Percentiles rank a stretch among this genome's conserved stretches.
Conservation (phyloP, 2,329 filamentous ascomycete genomes). For the Ophiostoma perfectum region DNA sequence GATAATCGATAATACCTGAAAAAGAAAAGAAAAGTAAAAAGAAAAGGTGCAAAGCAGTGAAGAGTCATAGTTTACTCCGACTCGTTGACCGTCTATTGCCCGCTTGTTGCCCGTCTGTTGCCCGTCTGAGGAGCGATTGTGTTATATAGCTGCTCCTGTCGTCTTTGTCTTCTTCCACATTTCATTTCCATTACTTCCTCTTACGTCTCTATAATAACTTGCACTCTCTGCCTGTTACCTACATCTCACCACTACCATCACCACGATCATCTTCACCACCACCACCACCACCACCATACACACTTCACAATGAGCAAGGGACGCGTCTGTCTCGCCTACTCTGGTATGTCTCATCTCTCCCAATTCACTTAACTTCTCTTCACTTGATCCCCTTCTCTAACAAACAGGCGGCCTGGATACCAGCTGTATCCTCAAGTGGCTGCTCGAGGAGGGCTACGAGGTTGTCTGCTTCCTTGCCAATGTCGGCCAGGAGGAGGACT, state of each 20-base stretch:
- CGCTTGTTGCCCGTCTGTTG: not conserved
- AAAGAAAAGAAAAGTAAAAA: not conserved
- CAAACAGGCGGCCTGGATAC: slow-evolving; percentile 28
- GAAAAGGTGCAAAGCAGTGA: not conserved
- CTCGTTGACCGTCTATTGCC: not conserved
- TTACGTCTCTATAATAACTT: not conserved
- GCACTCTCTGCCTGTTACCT: not conserved
- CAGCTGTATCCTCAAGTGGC: slow-evolving; percentile 28
- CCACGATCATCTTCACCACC: not conserved
- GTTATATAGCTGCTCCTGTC: not conserved
- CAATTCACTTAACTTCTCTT: not conserved
- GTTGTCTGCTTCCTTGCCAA: slow-evolving; percentile 63
- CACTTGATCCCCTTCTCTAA: slow-evolving; percentile 5
- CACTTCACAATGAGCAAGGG: slow-evolving; percentile 32
- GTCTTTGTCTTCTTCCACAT: slow-evolving; percentile 7
- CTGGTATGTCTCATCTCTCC: slow-evolving; percentile 29
- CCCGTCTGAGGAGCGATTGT: not conserved
- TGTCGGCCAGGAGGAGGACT: slow-evolving; percentile 73
- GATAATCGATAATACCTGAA: not conserved
- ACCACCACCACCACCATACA: slow-evolving; percentile 1
- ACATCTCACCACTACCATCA: not conserved
- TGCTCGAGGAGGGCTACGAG: slow-evolving; percentile 49
- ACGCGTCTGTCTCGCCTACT: slow-evolving; percentile 33
- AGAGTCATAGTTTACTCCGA: slow-evolving; percentile 12
- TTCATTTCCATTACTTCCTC: slow-evolving; percentile 1